Evolutionary conservation across 1,139 yeast genomes (phyloP), one percentile per base, ranked within the genome.

Genomic region (Schizosaccharomyces versatilis): DNA sequence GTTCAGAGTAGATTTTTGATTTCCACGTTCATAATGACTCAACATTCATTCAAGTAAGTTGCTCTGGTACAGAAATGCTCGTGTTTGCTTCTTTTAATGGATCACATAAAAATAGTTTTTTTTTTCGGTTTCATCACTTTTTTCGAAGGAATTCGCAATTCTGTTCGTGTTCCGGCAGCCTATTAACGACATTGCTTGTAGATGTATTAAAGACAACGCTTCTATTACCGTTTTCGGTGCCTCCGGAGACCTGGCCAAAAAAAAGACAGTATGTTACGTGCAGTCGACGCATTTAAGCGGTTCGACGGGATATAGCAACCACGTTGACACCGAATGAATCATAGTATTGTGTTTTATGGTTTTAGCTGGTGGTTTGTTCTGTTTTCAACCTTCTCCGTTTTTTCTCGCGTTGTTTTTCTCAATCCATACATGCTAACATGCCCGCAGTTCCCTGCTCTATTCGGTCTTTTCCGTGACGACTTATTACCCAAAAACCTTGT

Each of bases 211-310:
- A 36, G 14, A 44, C 8, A 44, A 44, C 14, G 58, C 51, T 38
- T 47, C 81, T 53, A 76, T 90, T 64, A 84, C 82, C 49, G 95
- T 90, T 38, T 83, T 88, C 63, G 97, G 98, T 54, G 98, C 98
- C 54, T 84, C 95, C 47, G 98, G 98, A 53, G 98, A 90, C 67
- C 74, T 90, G 61, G 97, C 98, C 55, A 88, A 86, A 72, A 90
- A 90, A 79, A 90, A 90, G 73, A 90, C 97, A 2, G 47, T 41
- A 41, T 41, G 47, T 41, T 14, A 17, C 14, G 14, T 40, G n/a
- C 14, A 14, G 8, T 40, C 12, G 42, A 14, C 2, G 8, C 17
- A 40, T 14, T 7, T 17, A 8, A 10, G 42, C n/a, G 7, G 17
- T 10, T 12, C 42, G 12, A 17, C n/a, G 14, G 7, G 3, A 14